Base-by-base conservation (phyloP, 805 yeast species). In the Ogataea populi-albae region DNA sequence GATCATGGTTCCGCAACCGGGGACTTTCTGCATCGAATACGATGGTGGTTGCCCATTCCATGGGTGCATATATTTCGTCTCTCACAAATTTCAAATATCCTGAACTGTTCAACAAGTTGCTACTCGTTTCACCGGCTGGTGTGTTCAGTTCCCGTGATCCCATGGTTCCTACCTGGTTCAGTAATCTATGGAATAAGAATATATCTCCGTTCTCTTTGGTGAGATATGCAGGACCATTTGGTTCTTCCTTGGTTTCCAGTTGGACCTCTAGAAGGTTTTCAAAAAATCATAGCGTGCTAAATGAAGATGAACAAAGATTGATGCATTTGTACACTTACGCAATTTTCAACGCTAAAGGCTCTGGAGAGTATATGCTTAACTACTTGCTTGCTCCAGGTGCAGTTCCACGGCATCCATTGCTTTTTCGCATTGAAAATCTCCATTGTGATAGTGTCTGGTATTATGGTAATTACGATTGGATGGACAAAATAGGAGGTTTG, bases 111-210 rank as follows among this genome's bases (percentile, higher is more conserved):
- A 65, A 69, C 31, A 82, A 81, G 49, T 54, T 91, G 23, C 54
- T 88, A n/a, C 70, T 89, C 66, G 81, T 86, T 5, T 84, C 95
- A 0, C 98, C 98, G 0, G 98, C 95, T 0, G 96, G 95, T 3
- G 77, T 93, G 5, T 72, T 75, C 24, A 68, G 69, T 37, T 75
- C 75, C 27, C 47, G 63, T 5, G 50, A 56, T 28, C 71, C 72
- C 2, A 51, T 50, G 6, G 73, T 85, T 2, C 96, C 98, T 1
- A 56, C 63, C 26, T 91, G 95, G 82, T 87, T 87, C 57, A 72
- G 71, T 16, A 71, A 69, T 48, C 62, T 91, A 19, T 93, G 98
- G 98, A 75, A 70, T 41, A 28, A 28, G 21, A 86, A 89, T 57
- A 72, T 85, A 18, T 82, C 95, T 1, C 98, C 98, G 2, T 93